Evolutionary conservation across 176 grass and related monocot species (phyloP).

Genomic region (Musa acuminata): DNA sequence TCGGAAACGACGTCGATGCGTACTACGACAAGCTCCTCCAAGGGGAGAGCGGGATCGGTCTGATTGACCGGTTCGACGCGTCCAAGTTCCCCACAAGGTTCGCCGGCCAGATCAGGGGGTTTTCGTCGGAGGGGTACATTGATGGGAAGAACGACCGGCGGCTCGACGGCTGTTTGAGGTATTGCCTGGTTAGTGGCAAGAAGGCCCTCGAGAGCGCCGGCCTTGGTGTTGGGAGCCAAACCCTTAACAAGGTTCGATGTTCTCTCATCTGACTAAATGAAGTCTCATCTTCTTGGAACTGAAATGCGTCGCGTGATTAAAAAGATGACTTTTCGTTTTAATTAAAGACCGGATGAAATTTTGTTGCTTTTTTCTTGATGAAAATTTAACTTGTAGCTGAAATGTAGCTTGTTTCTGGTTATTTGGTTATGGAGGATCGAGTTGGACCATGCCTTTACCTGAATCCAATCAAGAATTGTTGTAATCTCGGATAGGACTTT

Average conservation of each 20-base stretch:
- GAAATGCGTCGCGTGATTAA: no score
- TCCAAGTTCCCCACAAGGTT: slow-evolving; percentile 82
- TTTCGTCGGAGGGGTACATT: slow-evolving; percentile 86
- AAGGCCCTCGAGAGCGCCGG: slow-evolving; percentile 60
- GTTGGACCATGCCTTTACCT: neutral
- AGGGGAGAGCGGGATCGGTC: slow-evolving; percentile 67
- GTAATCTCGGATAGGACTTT: neutral
- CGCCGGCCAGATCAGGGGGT: slow-evolving; percentile 75
- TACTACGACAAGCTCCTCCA: slow-evolving; percentile 80
- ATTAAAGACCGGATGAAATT: neutral
- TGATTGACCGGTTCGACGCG: slow-evolving; percentile 79
- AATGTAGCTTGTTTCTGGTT: neutral
- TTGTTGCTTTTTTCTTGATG: neutral
- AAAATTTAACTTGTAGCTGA: neutral
- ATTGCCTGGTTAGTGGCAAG: slow-evolving; percentile 91
- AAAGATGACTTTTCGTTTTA: neutral
- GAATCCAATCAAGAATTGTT: neutral
- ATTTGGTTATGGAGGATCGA: neutral
- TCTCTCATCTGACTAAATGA: neutral
- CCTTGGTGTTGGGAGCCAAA: slow-evolving; percentile 35
- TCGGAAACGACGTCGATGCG: slow-evolving; percentile 73
- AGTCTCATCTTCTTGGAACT: no score
- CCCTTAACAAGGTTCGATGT: slow-evolving; percentile 42
- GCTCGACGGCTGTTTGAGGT: slow-evolving; percentile 75
- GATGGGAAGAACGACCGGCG: slow-evolving; percentile 69